Evolutionary conservation across 73 alveolate species (phyloP), one percentile per base, ranked within the genome.

Genomic region (Loxodes magnus): DNA sequence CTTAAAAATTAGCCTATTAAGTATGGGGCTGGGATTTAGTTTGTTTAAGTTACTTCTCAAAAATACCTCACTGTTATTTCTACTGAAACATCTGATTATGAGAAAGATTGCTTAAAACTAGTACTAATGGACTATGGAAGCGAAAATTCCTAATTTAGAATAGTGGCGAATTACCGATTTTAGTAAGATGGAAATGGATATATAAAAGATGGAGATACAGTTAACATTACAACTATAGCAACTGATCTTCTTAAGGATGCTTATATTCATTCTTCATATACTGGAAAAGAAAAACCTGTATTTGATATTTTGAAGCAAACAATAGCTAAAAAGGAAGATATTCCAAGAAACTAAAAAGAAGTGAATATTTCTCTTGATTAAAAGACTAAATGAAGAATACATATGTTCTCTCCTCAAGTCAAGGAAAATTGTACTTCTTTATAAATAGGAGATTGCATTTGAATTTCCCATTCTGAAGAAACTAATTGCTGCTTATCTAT

Each of bases 71-170:
- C 59, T 21, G n/a, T 46, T 25, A n/a, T 25, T n/a, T 5, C 50
- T 7, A 46, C 22, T 25, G 59, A 46, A 46, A 22, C 14, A 2
- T 75, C 83, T 2, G 71, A 69, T 16, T 31, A 37, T 37, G 67
- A 69, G 59, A 69, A 61, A 22, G 64, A 69, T 36, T 62, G 63
- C 29, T 62, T 64, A 16, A 69, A 50, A 34, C 64, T 62, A 20
- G 24, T 43, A 5, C 35, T 69, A 3, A 52, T 57, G 31, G 77
- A 64, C 12, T 69, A 35, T 43, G 43, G 71, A 15, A 28, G 58
- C 29, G 83, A 62, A 5, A 43, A 46, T 20, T 59, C 83, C 21
- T 36, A 59, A 30, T 69, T 69, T 27, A 63, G 71, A 29, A 69
- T 69, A 14, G 46, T 63, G 9, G 71, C 83, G 17, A 21, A 70